phyloP scores from a whole-genome alignment of 495 filamentous ascomycete genomes.

The Cudoniella acicularis region DNA sequence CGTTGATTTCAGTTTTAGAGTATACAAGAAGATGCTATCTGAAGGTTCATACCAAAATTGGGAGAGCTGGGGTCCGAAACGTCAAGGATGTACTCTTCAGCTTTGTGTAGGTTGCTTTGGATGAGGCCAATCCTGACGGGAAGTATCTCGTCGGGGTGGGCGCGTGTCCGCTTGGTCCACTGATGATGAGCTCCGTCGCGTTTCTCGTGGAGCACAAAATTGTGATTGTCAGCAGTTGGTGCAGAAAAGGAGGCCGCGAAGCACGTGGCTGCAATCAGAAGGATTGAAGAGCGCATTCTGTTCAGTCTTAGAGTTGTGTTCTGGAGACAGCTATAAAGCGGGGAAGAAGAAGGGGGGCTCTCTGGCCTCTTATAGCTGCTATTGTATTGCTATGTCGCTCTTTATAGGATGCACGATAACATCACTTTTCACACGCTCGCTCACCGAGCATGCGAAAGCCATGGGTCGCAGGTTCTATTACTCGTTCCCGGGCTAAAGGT shows the following conservation, averaged over 20 bases:
- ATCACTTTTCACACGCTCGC: no score
- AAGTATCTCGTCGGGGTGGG: slow-evolving; percentile 12
- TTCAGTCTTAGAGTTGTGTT: neutral
- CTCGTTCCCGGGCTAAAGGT: no score
- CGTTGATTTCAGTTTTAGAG: neutral
- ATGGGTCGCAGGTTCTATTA: no score
- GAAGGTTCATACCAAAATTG: slow-evolving; percentile 22
- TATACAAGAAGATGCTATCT: neutral
- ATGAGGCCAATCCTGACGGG: slow-evolving; percentile 28
- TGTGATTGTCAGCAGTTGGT: neutral
- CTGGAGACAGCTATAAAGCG: neutral
- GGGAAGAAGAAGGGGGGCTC: no score
- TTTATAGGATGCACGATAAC: no score
- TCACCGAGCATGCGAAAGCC: no score
- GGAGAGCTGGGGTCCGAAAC: slow-evolving; percentile 28
- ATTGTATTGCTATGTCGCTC: no score
- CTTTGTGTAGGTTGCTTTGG: slow-evolving; percentile 31
- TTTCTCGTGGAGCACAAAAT: slow-evolving; percentile 22
- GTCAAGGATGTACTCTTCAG: slow-evolving; percentile 27
- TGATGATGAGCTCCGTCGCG: slow-evolving; percentile 12
- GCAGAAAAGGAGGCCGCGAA: slow-evolving; percentile 4
- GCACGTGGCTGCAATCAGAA: slow-evolving; percentile 1
- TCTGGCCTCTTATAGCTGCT: no score
- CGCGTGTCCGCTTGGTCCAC: slow-evolving; percentile 8
- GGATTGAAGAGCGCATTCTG: slow-evolving; percentile 9